These are phyloP conservation scores for Mallotus repandus DNA, from an alignment of 441 rosid genomes.

Conservation along the genomic window DNA sequence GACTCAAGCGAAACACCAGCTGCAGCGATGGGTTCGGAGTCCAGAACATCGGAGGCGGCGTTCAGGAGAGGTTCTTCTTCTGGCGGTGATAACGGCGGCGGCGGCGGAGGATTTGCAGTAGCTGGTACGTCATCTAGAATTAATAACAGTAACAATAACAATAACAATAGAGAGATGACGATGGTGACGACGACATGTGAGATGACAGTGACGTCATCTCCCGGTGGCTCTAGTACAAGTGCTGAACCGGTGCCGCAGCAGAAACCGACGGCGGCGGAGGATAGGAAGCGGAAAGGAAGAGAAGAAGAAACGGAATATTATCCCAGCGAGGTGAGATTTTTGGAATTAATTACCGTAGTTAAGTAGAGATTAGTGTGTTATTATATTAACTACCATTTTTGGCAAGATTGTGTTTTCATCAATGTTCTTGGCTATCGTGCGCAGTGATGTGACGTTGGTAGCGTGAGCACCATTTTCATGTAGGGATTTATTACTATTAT, in stretches of 20 bases:
- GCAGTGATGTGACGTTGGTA: slow-evolving; percentile 18
- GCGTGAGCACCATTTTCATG: slow-evolving; percentile 18
- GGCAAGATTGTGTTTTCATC: neutral
- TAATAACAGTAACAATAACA: slow-evolving; percentile 14
- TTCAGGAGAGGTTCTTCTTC: slow-evolving; percentile 25
- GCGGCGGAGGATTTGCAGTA: slow-evolving; percentile 18
- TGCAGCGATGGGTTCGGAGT: slow-evolving; percentile 27
- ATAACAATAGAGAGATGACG: too few relatives aligned
- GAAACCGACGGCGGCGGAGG: slow-evolving; percentile 34
- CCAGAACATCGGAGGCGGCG: slow-evolving; percentile 37
- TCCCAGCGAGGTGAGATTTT: slow-evolving; percentile 53
- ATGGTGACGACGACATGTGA: slow-evolving; percentile 35
- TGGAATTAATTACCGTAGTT: slow-evolving; percentile 10
- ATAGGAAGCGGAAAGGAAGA: slow-evolving; percentile 68
- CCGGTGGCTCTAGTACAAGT: slow-evolving; percentile 54
- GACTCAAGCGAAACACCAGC: slow-evolving; percentile 55
- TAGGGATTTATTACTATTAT: neutral
- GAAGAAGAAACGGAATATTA: slow-evolving; percentile 56
- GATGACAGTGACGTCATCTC: slow-evolving; percentile 47
- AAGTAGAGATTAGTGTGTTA: neutral
- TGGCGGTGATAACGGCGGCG: slow-evolving; percentile 27
- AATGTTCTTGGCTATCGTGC: slow-evolving; percentile 28
- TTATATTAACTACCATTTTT: neutral
- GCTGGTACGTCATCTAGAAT: slow-evolving; percentile 27
- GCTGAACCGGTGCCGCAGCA: slow-evolving; percentile 33